Percentiles rank a stretch among this genome's conserved stretches.
Evolutionary conservation across 257 asterid genomes (phyloP).

Genomic region (Petunia secreta): DNA sequence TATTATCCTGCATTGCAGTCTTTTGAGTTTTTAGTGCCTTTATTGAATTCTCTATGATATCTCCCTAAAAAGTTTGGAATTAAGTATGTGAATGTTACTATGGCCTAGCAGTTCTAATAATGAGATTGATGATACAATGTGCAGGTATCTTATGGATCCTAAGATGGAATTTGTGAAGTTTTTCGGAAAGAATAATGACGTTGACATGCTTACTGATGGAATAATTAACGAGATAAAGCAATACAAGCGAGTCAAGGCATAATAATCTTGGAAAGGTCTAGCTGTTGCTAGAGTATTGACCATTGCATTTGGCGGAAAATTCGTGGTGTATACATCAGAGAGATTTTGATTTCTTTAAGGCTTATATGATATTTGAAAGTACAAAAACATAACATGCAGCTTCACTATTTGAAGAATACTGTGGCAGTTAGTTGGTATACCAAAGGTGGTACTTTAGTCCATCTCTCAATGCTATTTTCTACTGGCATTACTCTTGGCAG

Average conservation of each 20-base stretch:
- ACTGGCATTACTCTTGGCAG: neutral
- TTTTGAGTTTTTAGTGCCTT: neutral
- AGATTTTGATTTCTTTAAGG: neutral
- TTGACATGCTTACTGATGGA: slow-evolving; percentile 65
- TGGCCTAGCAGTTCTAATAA: neutral
- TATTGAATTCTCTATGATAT: neutral
- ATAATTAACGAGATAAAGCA: slow-evolving; percentile 81
- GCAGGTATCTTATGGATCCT: slow-evolving; percentile 96
- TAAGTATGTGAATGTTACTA: neutral
- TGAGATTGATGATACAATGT: neutral
- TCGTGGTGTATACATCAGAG: neutral
- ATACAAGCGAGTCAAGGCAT: slow-evolving; percentile 54
- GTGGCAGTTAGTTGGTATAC: neutral
- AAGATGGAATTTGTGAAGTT: slow-evolving; percentile 84
- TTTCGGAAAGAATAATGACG: slow-evolving; percentile 78
- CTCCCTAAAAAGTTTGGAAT: neutral
- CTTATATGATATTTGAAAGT: neutral
- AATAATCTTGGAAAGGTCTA: neutral
- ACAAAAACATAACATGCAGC: neutral
- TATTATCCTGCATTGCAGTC: slow-evolving; percentile 3
- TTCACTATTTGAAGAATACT: neutral
- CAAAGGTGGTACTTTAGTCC: too few species aligned
- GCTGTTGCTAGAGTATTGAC: slow-evolving; percentile 14
- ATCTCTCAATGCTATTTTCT: neutral
- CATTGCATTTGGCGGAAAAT: slow-evolving; percentile 1